Conservation (phyloP, 441 rosid species). For the Breynia disticha region DNA sequence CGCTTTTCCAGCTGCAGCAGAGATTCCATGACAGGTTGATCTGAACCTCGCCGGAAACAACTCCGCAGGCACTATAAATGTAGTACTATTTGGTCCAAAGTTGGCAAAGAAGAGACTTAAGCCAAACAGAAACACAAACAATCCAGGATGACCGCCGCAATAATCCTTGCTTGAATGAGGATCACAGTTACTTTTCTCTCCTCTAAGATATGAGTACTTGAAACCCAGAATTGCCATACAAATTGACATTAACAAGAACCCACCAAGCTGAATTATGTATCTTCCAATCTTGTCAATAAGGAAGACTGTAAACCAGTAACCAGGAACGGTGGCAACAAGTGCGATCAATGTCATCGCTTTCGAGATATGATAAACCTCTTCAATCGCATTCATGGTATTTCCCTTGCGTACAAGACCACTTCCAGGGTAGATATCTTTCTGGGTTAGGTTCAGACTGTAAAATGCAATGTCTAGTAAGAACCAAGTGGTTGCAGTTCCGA, state of each 20-base stretch:
- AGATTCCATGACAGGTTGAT: background rate
- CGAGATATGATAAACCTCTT: background rate
- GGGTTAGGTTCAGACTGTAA: background rate
- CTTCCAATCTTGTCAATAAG: background rate
- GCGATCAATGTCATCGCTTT: background rate
- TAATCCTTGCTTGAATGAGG: background rate
- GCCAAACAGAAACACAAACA: background rate
- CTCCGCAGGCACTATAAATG: background rate
- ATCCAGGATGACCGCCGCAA: background rate
- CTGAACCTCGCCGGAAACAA: background rate
- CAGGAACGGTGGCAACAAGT: background rate
- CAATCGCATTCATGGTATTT: background rate
- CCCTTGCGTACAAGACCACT: background rate
- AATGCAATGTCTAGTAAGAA: background rate
- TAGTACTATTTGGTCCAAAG: background rate
- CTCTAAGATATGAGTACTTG: background rate
- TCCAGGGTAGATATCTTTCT: background rate
- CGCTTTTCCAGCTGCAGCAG: background rate
- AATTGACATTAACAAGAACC: background rate
- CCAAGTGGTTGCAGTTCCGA: background rate
- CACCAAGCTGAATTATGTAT: background rate
- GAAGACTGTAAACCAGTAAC: background rate
- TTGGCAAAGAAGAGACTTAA: background rate
- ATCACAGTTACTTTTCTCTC: background rate
- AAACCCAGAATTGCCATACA: background rate